A percentile compares a stretch with the other conserved stretches of the same genome.
These are phyloP conservation scores for Pulveroboletus frians DNA, from an alignment of 768 basidiomycete genomes.

Conservation along the genomic window DNA sequence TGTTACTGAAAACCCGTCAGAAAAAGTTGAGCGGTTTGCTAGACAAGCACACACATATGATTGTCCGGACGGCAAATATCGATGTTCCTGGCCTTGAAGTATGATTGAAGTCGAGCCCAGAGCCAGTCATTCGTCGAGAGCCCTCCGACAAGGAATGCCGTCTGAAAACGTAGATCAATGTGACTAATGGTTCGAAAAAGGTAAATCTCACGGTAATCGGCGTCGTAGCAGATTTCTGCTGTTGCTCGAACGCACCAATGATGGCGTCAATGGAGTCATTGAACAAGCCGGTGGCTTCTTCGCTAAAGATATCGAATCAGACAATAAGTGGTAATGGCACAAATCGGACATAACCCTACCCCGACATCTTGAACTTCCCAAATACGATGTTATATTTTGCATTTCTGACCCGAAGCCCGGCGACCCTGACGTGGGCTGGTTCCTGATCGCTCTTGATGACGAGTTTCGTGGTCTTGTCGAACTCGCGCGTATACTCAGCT, in stretches of 20 bases:
- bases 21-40: background rate
- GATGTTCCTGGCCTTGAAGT: slow-evolving; percentile 3
- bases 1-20: slow-evolving; percentile 2
- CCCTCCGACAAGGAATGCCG: slow-evolving; percentile 13
- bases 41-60: slow-evolving; percentile 3
- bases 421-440: slow-evolving; percentile 9
- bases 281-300: slow-evolving; percentile 11
- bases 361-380: slow-evolving; percentile 11
- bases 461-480: slow-evolving; percentile 3
- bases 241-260: slow-evolving; percentile 10
- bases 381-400: background rate
- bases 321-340: too few species aligned
- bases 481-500: slow-evolving; percentile 1
- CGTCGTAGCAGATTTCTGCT: background rate
- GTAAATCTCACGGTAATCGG: slow-evolving; percentile 1
- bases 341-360: slow-evolving; percentile 1
- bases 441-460: slow-evolving; percentile 2
- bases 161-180: background rate
- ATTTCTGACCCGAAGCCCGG: background rate
- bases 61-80: slow-evolving; percentile 3
- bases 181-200: background rate
- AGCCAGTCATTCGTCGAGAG: slow-evolving; percentile 9
- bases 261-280: slow-evolving; percentile 4
- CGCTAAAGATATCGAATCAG: background rate
- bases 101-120: slow-evolving; percentile 7